A percentile compares a stretch with the other conserved stretches of the same genome.
phyloP scores from a whole-genome alignment of 2,329 filamentous ascomycete genomes.

The Zymoseptoria crescenta region DNA sequence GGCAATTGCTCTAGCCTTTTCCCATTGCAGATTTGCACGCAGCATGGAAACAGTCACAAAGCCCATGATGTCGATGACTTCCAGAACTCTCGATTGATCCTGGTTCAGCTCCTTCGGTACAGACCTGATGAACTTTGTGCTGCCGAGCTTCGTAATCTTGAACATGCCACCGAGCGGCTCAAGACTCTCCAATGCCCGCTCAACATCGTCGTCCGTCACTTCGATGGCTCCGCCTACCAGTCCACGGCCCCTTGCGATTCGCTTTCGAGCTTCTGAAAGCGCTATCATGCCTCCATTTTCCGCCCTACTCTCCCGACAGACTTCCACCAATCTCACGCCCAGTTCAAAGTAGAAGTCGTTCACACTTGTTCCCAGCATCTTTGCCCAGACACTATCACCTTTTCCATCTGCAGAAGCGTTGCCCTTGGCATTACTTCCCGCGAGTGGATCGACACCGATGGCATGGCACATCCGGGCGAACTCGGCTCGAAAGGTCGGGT shows the following conservation, averaged over 20 bases:
- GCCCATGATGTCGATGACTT: conserved; percentile 81
- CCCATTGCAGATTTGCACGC: conserved; percentile 78
- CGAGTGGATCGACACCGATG: conserved; percentile 90
- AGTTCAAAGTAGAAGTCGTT: conserved; percentile 99
- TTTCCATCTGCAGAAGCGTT: conserved; percentile 36
- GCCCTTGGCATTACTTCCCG: conserved; percentile 39
- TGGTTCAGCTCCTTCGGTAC: conserved; percentile 92
- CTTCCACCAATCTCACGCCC: conserved; percentile 88
- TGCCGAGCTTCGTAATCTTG: conserved; percentile 73
- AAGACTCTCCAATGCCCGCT: conserved; percentile 79
- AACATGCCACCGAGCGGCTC: conserved; percentile 84
- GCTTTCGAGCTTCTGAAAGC: conserved; percentile 69
- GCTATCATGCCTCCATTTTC: conserved; percentile 93
- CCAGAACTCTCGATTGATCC: conserved; percentile 85
- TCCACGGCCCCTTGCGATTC: conserved; percentile 63
- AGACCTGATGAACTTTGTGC: conserved; percentile 79
- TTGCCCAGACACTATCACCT: conserved; percentile 75
- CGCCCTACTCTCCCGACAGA: conserved; percentile 74
- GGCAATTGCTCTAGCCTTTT: conserved; percentile 73
- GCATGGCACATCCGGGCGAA: conserved; percentile 98
- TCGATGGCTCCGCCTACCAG: conserved; percentile 70
- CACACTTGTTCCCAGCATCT: conserved; percentile 81
- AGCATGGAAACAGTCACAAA: conserved; percentile 88
- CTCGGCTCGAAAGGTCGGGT: conserved; percentile 89
- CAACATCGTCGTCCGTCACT: conserved; percentile 85